Conservation (phyloP, 345 rosid genomes). For the Psidium guajava region DNA sequence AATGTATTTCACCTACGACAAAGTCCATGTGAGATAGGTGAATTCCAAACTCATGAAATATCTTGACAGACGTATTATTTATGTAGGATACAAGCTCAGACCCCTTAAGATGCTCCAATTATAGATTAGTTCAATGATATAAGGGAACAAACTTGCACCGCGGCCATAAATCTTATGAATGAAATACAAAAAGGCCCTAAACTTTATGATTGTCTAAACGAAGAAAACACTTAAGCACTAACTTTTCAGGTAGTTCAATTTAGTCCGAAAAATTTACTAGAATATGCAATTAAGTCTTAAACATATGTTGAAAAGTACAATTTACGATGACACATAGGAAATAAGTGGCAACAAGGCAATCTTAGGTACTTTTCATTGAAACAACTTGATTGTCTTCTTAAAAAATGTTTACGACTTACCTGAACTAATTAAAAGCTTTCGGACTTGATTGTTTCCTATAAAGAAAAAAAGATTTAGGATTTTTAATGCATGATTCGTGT, state of each 20-base stretch:
- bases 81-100: background rate
- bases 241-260: background rate
- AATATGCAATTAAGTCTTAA: background rate
- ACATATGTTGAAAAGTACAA: background rate
- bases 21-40: background rate
- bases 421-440: background rate
- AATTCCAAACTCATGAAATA: background rate
- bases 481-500: background rate
- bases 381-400: background rate
- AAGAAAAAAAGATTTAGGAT: background rate
- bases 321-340: background rate
- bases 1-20: background rate
- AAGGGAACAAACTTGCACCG: background rate
- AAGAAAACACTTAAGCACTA: background rate
- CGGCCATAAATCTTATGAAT: background rate
- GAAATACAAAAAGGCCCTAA: background rate
- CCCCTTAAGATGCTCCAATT: background rate
- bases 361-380: background rate
- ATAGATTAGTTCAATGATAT: background rate
- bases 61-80: background rate
- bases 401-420: background rate
- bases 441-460: background rate
- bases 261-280: background rate
- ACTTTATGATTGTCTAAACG: background rate
- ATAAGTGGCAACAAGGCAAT: background rate